phyloP scores from a whole-genome alignment of 116 monocot species.

The Posidonia oceanica region DNA sequence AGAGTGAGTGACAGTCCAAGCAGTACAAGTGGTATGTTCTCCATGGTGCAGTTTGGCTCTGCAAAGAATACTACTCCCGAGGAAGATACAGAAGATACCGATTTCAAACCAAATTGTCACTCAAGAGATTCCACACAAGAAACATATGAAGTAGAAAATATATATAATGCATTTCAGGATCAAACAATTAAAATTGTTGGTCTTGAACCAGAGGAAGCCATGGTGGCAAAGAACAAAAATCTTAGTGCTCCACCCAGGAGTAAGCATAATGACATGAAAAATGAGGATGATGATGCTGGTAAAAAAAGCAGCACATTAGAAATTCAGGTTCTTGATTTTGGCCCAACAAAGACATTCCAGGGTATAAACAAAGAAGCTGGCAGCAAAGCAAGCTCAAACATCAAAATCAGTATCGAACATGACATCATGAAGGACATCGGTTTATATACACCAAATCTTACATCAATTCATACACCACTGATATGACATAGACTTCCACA shows the following conservation, averaged over 20 bases:
- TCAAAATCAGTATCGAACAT: neutral
- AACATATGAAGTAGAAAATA: neutral
- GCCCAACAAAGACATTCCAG: neutral
- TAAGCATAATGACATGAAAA: neutral
- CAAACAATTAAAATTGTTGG: neutral
- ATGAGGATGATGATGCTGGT: neutral
- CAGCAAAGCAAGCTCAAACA: neutral
- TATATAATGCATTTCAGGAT: neutral
- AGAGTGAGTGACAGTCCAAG: neutral
- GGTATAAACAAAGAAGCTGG: neutral
- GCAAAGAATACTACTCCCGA: neutral
- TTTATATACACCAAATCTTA: too few species aligned
- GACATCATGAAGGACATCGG: too few species aligned
- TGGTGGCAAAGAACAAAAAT: neutral
- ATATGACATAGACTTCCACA: too few species aligned
- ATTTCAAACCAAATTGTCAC: neutral
- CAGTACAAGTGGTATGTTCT: neutral
- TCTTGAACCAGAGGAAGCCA: neutral
- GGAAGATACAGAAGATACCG: neutral
- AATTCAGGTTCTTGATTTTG: conserved; percentile 2
- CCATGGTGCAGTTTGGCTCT: neutral
- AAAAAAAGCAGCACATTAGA: neutral
- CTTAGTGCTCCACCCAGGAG: neutral
- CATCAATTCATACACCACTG: too few species aligned
- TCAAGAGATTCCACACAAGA: neutral